Evolutionary conservation across 192 early-diverging fungal genomes (phyloP), one percentile per base, ranked within the genome.

Genomic region (Backusella tuberculispora): DNA sequence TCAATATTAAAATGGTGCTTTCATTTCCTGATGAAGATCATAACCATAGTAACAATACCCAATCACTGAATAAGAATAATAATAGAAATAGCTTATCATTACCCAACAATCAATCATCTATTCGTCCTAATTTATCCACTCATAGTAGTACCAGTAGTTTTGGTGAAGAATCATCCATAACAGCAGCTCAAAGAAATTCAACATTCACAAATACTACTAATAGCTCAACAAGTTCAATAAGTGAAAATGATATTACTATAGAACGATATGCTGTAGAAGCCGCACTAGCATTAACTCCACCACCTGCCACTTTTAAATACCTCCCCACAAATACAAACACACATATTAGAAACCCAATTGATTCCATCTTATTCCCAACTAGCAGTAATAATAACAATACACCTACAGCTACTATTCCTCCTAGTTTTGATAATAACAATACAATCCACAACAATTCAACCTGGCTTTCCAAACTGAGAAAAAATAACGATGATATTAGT

Each of bases 1-100:
- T 78, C 5, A 42, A 71, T 56, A 78, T 78, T 19, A 46, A 60
- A 15, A 41, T 78, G 38, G 68, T 40, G 4, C 60, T 78, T 37
- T 78, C 76, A 6, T 69, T 46, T 69, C 21, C 43, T 24, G 67
- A 69, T 29, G 67, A 69, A 38, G 19, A 29, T 63, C 13, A 6
- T 13, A 46, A 6, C 13, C 13, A 9, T 9, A 46, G 6, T 6
- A 9, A 46, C n/a, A 42, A 42, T 56, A 56, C 50, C 50, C 50
- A 56, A 56, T 56, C 50, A 56, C n/a, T n/a, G n/a, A n/a, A n/a
- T n/a, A n/a, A n/a, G n/a, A 56, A 56, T 50, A 50, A 50, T 50
- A 50, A 8, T 8, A 50, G 48, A 15, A 9, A 19, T 21, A n/a
- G 9, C 2, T 6, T 50, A 19, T 60, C 26, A 12, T 14, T 15